Base-by-base conservation (phyloP, 345 rosid genomes). In the Pelargonium nanum region DNA sequence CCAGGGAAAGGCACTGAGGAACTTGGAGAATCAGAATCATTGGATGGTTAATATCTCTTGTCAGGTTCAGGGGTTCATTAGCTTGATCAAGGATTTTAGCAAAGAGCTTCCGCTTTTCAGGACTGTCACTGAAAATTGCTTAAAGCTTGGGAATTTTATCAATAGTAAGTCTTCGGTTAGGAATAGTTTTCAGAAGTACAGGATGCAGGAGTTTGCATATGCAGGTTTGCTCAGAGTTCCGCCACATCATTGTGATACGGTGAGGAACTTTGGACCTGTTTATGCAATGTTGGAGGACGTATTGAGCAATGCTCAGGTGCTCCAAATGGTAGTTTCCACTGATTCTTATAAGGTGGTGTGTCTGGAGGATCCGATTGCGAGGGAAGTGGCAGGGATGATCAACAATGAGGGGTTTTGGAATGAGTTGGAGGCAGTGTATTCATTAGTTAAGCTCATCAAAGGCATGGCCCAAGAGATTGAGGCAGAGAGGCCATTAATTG, bases 31-130 rank as follows among this genome's bases (percentile, higher is more conserved):
- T 67, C 96, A 81, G 79, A 78, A 94, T 57, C 93, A 85, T 26
- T 90, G 99, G 99, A 90, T 94, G 97, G 86, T 94, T 68, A 94
- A 94, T 74, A 77, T 94, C 48, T 81, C 90, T 60, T 94, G 99
- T 67, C 96, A 87, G 78, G 73, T 86, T 62, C 95, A 88, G 72
- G 99, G 87, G 17, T 79, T 94, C 59, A 83, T 65, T 68, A 78
- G 79, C 66, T 76, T 94, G 77, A 84, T 94, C 63, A 90, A 90
- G 78, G 96, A 88, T 60, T 88, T 90, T 24, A 58, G 67, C 52
- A 88, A 80, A 77, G 97, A 86, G 78, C 86, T 90, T 28, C 86
- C 91, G 66, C 57, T 94, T 68, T 84, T 94, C 81, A 78, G 75
- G 65, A 63, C 75, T 26, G 91, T 85, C 5, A 72, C 78, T 2